Evolutionary conservation across 78 protist species (phyloP).

Genomic region (Neovahlkampfia damariscottae): DNA sequence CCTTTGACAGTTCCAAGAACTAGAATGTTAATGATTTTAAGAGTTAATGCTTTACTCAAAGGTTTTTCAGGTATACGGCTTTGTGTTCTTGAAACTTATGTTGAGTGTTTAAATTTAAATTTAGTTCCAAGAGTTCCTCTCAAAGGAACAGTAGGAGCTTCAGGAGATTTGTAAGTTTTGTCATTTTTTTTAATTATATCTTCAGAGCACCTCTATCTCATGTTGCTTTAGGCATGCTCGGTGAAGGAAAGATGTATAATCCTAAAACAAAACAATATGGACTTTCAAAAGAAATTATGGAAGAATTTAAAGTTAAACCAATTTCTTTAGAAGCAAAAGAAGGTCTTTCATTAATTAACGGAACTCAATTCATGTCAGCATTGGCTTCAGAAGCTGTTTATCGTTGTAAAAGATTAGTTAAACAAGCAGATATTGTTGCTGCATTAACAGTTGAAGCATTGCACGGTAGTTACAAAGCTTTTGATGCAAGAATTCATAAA

Average conservation of each 20-base stretch:
- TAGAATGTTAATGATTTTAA: slow-evolving; percentile 57
- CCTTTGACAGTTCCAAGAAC: slow-evolving; percentile 58
- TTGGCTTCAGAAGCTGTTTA: slow-evolving; percentile 38
- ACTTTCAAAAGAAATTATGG: slow-evolving; percentile 51
- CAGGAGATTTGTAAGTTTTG: slow-evolving; percentile 83
- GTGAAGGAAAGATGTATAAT: slow-evolving; percentile 5
- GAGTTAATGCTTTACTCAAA: slow-evolving; percentile 67
- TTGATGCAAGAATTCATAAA: slow-evolving; percentile 44
- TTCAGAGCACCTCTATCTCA: slow-evolving; percentile 90
- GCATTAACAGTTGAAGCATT: slow-evolving; percentile 76
- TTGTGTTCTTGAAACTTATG: slow-evolving; percentile 26
- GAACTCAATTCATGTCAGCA: slow-evolving; percentile 75
- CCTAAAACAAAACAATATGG: slow-evolving; percentile 27
- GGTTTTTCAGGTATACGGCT: slow-evolving; percentile 41
- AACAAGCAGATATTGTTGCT: slow-evolving; percentile 40
- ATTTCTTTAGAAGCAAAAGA: slow-evolving; percentile 58
- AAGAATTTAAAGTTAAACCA: slow-evolving; percentile 1
- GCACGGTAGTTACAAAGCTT: slow-evolving; percentile 30
- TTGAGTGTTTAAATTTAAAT: slow-evolving; percentile 43
- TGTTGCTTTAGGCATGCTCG: slow-evolving; percentile 51
- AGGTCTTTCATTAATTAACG: slow-evolving; percentile 84
- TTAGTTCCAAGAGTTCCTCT: slow-evolving; percentile 57
- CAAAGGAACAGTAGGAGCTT: slow-evolving; percentile 83
- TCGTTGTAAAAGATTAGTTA: neutral
- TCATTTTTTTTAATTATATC: too few relatives aligned